A percentile compares a stretch with the other conserved stretches of the same genome.
Evolutionary conservation across 192 early-diverging fungal species (phyloP).

Genomic region (Gryganskiella cystojenkinii): DNA sequence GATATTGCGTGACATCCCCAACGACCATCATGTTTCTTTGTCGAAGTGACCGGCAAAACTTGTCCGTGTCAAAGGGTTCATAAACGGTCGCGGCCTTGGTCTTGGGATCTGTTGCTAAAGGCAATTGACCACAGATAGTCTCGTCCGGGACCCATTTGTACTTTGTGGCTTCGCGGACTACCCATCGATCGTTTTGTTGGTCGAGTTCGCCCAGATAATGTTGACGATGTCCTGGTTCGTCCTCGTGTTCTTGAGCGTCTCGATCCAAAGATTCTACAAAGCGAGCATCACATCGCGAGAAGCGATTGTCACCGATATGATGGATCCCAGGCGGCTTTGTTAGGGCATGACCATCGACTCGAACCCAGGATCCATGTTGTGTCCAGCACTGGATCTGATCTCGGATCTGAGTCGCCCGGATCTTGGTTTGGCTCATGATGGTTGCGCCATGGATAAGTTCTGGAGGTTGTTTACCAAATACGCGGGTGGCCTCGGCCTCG

Average conservation of each 20-base stretch:
- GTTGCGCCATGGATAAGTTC: slow-evolving; percentile 13
- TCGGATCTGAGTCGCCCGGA: slow-evolving; percentile 12
- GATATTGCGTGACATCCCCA: slow-evolving; percentile 61
- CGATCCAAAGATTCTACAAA: slow-evolving; percentile 16
- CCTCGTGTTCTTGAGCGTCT: not conserved
- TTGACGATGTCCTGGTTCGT: not conserved
- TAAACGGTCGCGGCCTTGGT: not conserved
- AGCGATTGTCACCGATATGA: slow-evolving; percentile 11
- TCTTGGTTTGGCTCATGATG: not conserved
- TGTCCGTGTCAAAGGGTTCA: slow-evolving; percentile 3
- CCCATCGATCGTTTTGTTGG: slow-evolving; percentile 4
- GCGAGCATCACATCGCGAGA: slow-evolving; percentile 18
- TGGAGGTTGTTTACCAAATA: slow-evolving; percentile 1
- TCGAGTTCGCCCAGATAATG: slow-evolving; percentile 23
- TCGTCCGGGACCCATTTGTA: slow-evolving; percentile 45
- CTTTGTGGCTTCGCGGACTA: slow-evolving; percentile 39
- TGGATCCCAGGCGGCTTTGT: slow-evolving; percentile 3
- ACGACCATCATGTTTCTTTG: slow-evolving; percentile 55
- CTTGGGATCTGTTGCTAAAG: not conserved
- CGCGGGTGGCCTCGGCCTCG: slow-evolving; percentile 4
- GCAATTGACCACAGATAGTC: slow-evolving; percentile 37
- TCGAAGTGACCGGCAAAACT: slow-evolving; percentile 49
- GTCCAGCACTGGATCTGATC: slow-evolving; percentile 47
- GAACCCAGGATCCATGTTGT: slow-evolving; percentile 34
- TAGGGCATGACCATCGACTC: slow-evolving; percentile 2